A percentile compares a stretch with the other conserved stretches of the same genome.
Evolutionary conservation across 306 rosid genomes (phyloP).

Genomic region (Corylus avellana): DNA sequence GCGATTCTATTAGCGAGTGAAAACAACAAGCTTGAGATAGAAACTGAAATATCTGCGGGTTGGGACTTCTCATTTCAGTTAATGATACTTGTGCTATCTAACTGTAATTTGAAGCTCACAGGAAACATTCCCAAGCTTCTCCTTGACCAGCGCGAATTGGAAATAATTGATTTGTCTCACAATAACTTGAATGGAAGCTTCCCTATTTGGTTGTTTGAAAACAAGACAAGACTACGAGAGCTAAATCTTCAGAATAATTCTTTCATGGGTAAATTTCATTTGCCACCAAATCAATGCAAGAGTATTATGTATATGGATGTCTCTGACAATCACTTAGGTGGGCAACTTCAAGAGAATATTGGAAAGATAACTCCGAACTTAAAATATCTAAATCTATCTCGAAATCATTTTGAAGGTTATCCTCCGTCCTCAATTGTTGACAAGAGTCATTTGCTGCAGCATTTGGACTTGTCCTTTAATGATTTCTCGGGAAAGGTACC

Average conservation of each 20-base stretch:
- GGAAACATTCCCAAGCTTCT: background rate
- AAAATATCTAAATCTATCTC: background rate
- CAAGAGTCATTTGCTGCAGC: background rate
- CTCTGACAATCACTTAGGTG: background rate
- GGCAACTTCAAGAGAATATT: background rate
- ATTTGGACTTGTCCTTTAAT: background rate
- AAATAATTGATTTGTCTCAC: slow-evolving; percentile 3
- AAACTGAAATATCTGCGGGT: background rate
- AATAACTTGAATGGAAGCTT: slow-evolving; percentile 7
- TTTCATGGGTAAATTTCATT: background rate
- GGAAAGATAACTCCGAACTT: background rate
- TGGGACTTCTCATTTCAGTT: slow-evolving; percentile 20
- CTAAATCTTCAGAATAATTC: slow-evolving; percentile 14
- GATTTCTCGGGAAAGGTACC: background rate
- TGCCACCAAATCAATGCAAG: background rate
- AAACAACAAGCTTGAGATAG: slow-evolving; percentile 17
- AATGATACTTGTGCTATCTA: background rate
- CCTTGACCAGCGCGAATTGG: background rate
- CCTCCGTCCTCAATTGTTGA: background rate
- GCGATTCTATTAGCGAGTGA: slow-evolving; percentile 2
- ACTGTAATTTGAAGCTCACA: slow-evolving; percentile 5
- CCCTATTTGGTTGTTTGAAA: background rate
- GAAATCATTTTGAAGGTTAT: slow-evolving; percentile 12
- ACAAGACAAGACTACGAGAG: background rate
- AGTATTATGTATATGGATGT: background rate